Evolutionary conservation across 129 eudicot genomes (phyloP), one percentile per base, ranked within the genome.

Genomic region (Flaveria brownii): DNA sequence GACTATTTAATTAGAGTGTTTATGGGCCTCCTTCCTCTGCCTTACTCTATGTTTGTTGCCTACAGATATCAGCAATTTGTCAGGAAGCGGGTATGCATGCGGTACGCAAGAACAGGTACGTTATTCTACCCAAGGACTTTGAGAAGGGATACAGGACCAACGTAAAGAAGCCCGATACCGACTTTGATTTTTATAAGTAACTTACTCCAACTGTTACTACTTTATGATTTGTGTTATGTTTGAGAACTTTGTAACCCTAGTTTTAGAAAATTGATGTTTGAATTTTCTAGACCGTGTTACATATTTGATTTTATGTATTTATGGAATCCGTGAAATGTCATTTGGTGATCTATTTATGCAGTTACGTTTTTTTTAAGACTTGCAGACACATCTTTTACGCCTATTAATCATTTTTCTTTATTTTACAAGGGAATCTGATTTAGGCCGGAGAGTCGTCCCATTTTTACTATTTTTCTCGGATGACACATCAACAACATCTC

Each of bases 11-110:
- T 0, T 4, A 33, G 17, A 14, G 18, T 15, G 9, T 36, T 16
- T 66, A 16, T 45, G 5, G 57, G 18, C 9, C 69, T 60, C 63
- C 17, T 43, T 28, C 46, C 33, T 52, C 10, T 7, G 62, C 62
- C 64, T 12, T 28, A 26, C 26, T 9, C 0, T 80, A 23, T 59
- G 30, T 17, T 49, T 75, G 72, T 20, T 59, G 23, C 18, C 3
- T 66, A 63, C 84, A 85, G 93, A 88, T 88, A 71, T 22, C 86
- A 9, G 89, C 92, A 26, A 85, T 85, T 12, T 85, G 89, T 60
- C 89, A 87, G 49, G 89, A 88, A 77, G 93, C 93, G 17, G 88
- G 93, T 25, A 78, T 56, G 62, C 62, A 56, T 3, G 62, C 62
- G 4, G 62, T 56, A 28, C 83, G 88, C n/a, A 88, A 88, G 61